phyloP scores from a whole-genome alignment of 768 basidiomycete genomes.

The Pleurotus citrinopileatus region DNA sequence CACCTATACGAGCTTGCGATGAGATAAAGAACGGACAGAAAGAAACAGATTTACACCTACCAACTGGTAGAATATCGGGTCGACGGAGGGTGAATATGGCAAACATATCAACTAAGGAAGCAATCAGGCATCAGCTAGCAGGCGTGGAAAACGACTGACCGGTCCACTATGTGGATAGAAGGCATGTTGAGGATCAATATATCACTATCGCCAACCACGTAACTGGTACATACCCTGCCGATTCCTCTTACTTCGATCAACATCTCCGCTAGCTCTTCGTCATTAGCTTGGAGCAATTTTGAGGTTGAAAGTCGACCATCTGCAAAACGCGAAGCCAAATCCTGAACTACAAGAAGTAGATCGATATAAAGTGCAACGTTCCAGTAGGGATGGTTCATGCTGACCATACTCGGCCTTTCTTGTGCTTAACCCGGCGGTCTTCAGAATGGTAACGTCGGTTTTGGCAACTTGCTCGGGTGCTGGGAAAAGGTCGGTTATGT shows the following conservation, averaged over 20 bases:
- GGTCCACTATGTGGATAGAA: constrained; percentile 71
- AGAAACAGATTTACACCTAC: constrained; percentile 17
- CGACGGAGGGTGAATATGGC: constrained; percentile 84
- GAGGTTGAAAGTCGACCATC: constrained; percentile 77
- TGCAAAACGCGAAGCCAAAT: constrained; percentile 75
- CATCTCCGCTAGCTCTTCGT: constrained; percentile 75
- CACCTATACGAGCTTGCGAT: constrained; percentile 61
- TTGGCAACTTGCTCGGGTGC: constrained; percentile 64
- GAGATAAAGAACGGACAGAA: constrained; percentile 6
- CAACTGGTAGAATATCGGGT: constrained; percentile 71
- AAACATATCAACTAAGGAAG: constrained; percentile 83
- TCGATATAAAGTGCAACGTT: too few species aligned
- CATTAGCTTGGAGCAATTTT: constrained; percentile 65
- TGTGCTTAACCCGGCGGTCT: constrained; percentile 72
- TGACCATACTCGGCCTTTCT: constrained; percentile 91
- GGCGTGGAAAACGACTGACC: constrained; percentile 32
- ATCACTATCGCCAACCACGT: background rate
- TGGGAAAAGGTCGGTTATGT: constrained; percentile 56
- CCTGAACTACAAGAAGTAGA: constrained; percentile 55
- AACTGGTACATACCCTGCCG: constrained; percentile 51
- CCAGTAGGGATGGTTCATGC: too few species aligned
- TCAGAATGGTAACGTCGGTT: constrained; percentile 56
- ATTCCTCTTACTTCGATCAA: constrained; percentile 79
- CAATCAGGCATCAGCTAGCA: constrained; percentile 10
- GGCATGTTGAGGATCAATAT: background rate